Evolutionary conservation across 768 basidiomycete species (phyloP).

Genomic region (Hypholoma fasciculare): DNA sequence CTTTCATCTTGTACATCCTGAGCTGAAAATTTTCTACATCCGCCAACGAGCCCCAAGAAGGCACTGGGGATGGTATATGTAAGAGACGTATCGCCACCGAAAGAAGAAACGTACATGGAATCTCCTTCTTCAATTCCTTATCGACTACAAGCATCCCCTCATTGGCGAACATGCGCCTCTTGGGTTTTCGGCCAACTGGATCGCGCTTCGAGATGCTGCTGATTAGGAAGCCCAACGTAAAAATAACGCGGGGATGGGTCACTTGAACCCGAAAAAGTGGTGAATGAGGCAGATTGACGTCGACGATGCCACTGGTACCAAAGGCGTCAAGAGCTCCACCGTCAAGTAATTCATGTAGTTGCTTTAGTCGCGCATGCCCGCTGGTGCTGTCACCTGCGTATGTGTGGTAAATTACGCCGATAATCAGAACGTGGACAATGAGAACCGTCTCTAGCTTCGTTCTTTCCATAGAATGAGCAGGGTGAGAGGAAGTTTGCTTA

Average conservation of each 20-base stretch:
- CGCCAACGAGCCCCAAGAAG: constrained; percentile 50
- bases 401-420: constrained; percentile 62
- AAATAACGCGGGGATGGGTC: constrained; percentile 69
- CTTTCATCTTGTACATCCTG: constrained; percentile 60
- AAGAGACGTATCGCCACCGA: neutral
- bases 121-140: constrained; percentile 43
- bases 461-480: neutral
- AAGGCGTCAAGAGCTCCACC: constrained; percentile 44
- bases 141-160: constrained; percentile 59
- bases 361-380: constrained; percentile 51
- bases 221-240: constrained; percentile 65
- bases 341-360: constrained; percentile 70
- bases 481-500: neutral
- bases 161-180: constrained; percentile 65
- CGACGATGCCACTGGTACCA: constrained; percentile 34
- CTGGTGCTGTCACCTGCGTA: constrained; percentile 51
- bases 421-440: constrained; percentile 59
- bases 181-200: constrained; percentile 71
- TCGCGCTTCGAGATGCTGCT: constrained; percentile 71
- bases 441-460: constrained; percentile 28
- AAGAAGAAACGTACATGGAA: constrained; percentile 32
- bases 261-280: constrained; percentile 54
- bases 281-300: constrained; percentile 34
- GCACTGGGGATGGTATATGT: constrained; percentile 36
- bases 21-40: constrained; percentile 51